A percentile compares a stretch with the other conserved stretches of the same genome.
phyloP scores from a whole-genome alignment of 495 filamentous ascomycete species.

The Lophium mytilinum region DNA sequence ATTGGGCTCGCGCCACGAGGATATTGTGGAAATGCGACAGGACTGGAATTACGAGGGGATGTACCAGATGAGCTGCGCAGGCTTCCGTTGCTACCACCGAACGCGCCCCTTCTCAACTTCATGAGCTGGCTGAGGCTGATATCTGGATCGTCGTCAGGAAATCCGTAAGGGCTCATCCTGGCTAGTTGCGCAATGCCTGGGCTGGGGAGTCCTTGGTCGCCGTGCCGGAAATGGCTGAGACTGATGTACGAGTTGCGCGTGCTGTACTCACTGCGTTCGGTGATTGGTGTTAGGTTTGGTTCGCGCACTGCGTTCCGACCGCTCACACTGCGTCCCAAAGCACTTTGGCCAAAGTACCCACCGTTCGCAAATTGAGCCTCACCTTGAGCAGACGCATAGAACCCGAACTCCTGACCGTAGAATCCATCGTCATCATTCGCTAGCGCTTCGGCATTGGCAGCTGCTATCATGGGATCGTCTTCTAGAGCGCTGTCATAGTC shows the following conservation, averaged over 20 bases:
- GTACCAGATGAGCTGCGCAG: conserved; percentile 10
- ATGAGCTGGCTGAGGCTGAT: conserved; percentile 64
- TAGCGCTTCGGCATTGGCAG: conserved; percentile 86
- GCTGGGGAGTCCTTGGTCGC: conserved; percentile 35
- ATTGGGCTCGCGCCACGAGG: conserved; percentile 10
- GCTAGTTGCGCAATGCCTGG: conserved; percentile 67
- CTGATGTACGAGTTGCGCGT: conserved; percentile 86
- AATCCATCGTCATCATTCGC: conserved; percentile 87
- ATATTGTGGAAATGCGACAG: conserved; percentile 14
- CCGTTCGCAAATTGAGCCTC: conserved; percentile 59
- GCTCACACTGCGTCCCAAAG: conserved; percentile 57
- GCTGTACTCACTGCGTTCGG: conserved; percentile 90
- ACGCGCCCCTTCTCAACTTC: conserved; percentile 64
- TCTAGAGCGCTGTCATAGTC: conserved; percentile 57
- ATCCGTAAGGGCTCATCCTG: conserved; percentile 49
- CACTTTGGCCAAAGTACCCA: conserved; percentile 79
- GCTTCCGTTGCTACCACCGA: conserved; percentile 73
- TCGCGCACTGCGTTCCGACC: conserved; percentile 68
- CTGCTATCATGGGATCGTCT: conserved; percentile 87
- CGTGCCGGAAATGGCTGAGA: conserved; percentile 49
- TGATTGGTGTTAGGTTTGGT: conserved; percentile 91
- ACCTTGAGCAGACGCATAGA: conserved; percentile 58
- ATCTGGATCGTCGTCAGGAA: conserved; percentile 50
- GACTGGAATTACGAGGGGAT: conserved; percentile 23
- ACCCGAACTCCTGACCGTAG: conserved; percentile 97